A percentile compares a stretch with the other conserved stretches of the same genome.
These are phyloP conservation scores for Euryodendron excelsum DNA, from an alignment of 148 eudicot species.

Conservation along the genomic window DNA sequence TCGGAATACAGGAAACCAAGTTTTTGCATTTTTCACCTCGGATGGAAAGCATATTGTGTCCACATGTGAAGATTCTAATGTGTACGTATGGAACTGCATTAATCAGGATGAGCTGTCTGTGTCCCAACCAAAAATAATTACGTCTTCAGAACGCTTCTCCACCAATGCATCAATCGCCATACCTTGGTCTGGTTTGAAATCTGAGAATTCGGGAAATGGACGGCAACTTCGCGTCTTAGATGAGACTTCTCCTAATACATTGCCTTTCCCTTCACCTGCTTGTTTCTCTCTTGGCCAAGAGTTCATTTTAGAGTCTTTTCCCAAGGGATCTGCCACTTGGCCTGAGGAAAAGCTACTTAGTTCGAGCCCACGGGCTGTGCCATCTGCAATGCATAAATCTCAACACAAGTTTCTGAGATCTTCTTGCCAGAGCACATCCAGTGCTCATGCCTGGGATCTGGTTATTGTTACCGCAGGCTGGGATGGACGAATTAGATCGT, in stretches of 20 bases:
- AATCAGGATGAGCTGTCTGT: conserved; percentile 22
- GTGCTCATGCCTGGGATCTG: conserved; percentile 81
- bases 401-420: conserved; percentile 67
- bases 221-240: conserved; percentile 19
- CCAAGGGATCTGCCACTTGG: conserved; percentile 88
- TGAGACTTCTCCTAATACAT: conserved; percentile 14
- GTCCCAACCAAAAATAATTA: conserved; percentile 39
- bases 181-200: conserved; percentile 75
- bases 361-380: conserved; percentile 23
- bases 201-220: conserved; percentile 22
- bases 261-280: conserved; percentile 45
- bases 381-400: conserved; percentile 49
- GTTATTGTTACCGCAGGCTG: conserved; percentile 90
- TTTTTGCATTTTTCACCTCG: conserved; percentile 67
- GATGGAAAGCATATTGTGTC: conserved; percentile 84
- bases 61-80: conserved; percentile 71
- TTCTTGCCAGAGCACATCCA: conserved; percentile 54
- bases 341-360: conserved; percentile 82
- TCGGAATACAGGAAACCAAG: conserved; percentile 51
- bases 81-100: conserved; percentile 68
- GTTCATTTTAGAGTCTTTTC: conserved; percentile 44
- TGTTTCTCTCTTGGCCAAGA: conserved; percentile 53
- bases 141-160: conserved; percentile 71
- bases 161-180: conserved; percentile 63
- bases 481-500: conserved; percentile 90